phyloP scores from a whole-genome alignment of 148 eudicot genomes.

The Rhododendron ovatum region DNA sequence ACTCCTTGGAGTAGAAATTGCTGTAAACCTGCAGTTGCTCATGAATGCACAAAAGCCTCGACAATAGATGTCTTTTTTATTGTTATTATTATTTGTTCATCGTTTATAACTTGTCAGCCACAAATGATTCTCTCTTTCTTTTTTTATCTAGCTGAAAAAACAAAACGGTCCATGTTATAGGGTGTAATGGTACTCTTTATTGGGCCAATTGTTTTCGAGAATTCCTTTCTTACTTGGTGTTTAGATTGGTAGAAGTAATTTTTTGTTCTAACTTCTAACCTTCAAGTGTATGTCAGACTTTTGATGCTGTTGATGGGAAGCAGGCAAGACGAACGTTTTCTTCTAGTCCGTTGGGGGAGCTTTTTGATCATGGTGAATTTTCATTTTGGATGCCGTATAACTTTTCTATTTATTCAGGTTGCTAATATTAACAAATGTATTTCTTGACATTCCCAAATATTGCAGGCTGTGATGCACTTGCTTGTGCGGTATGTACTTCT shows the following conservation, averaged over 20 bases:
- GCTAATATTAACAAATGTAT: background rate
- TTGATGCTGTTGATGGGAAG: slow-evolving; percentile 99
- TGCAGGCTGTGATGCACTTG: slow-evolving; percentile 95
- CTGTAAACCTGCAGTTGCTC: background rate
- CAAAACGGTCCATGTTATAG: background rate
- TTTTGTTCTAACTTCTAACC: background rate
- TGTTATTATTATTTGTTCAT: background rate
- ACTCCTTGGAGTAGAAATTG: background rate
- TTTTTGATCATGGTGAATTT: slow-evolving; percentile 86
- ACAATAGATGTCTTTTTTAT: background rate
- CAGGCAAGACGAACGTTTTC: slow-evolving; percentile 98
- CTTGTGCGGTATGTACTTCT: slow-evolving; percentile 70
- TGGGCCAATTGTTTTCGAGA: background rate
- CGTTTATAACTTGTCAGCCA: background rate
- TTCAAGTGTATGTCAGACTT: slow-evolving; percentile 51
- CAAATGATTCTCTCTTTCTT: background rate
- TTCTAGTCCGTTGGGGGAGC: slow-evolving; percentile 98
- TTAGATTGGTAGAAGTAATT: background rate
- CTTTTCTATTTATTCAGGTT: background rate
- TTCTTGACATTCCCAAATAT: slow-evolving; percentile 9
- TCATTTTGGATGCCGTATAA: background rate
- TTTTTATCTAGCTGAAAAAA: background rate
- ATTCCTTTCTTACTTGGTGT: background rate
- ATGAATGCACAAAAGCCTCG: background rate
- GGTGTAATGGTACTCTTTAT: background rate